Conservation (phyloP, 805 yeast species). For the Lipomyces mesembrius region DNA sequence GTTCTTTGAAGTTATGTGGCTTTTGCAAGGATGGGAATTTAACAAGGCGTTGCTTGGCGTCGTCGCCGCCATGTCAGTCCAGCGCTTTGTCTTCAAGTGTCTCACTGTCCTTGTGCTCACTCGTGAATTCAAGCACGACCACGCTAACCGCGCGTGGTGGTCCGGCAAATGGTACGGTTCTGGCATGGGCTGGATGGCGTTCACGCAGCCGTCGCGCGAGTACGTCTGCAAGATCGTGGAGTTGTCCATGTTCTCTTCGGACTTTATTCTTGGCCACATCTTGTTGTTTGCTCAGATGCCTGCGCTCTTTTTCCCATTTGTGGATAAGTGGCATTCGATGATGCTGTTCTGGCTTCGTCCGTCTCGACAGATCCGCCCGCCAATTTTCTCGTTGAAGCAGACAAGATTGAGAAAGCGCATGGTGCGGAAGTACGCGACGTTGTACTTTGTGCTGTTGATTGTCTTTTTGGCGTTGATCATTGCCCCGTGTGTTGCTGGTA, state of each 20-base stretch:
- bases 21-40: constrained; percentile 88
- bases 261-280: constrained; percentile 89
- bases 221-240: constrained; percentile 92
- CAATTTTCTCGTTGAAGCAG: constrained; percentile 95
- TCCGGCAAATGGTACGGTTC: constrained; percentile 98
- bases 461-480: constrained; percentile 76
- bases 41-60: constrained; percentile 86
- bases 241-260: constrained; percentile 94
- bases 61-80: constrained; percentile 79
- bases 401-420: constrained; percentile 95
- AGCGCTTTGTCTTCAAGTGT: constrained; percentile 83
- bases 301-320: constrained; percentile 75
- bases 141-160: constrained; percentile 98
- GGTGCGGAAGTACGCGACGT: constrained; percentile 88
- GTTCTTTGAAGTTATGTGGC: constrained; percentile 96
- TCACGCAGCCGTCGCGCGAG: constrained; percentile 96
- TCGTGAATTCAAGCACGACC: constrained; percentile 95
- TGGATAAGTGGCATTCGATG: constrained; percentile 97
- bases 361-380: constrained; percentile 94
- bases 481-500: constrained; percentile 89
- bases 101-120: constrained; percentile 79
- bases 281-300: constrained; percentile 90
- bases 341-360: constrained; percentile 99
- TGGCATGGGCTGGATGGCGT: constrained; percentile 90
- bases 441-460: constrained; percentile 72